Conservation (phyloP, 495 filamentous ascomycete genomes). For the Xylaria venustula region DNA sequence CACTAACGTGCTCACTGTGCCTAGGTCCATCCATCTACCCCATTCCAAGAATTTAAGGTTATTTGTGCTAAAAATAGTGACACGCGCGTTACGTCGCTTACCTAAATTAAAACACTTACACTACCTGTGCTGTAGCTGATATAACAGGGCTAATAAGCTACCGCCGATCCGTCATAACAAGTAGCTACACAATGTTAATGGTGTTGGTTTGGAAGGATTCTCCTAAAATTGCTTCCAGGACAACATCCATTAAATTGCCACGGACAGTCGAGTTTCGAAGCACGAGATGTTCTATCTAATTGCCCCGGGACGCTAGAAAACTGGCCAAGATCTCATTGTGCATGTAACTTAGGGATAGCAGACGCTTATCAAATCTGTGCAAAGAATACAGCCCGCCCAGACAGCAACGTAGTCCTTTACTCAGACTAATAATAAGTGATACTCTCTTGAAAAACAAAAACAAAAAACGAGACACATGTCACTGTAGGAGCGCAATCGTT, state of each 20-base stretch:
- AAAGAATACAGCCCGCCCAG: too few species aligned
- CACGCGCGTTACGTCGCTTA: conserved; percentile 2
- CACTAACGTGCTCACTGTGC: neutral
- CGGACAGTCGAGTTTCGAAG: neutral
- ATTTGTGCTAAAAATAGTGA: conserved; percentile 10
- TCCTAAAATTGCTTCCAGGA: neutral
- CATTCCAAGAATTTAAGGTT: conserved; percentile 10
- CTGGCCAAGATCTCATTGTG: neutral
- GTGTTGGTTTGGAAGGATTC: neutral
- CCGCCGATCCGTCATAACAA: neutral
- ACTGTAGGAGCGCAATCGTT: too few species aligned
- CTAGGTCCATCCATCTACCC: neutral
- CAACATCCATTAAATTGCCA: neutral
- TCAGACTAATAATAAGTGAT: too few species aligned
- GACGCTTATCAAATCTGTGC: too few species aligned
- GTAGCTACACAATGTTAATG: too few species aligned
- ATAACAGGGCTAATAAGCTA: neutral
- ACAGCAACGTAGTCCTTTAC: too few species aligned
- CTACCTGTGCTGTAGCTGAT: neutral
- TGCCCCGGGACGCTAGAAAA: too few species aligned
- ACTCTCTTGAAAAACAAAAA: too few species aligned
- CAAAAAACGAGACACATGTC: too few species aligned
- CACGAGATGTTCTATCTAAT: neutral
- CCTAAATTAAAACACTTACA: neutral
- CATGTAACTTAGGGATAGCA: too few species aligned